Evolutionary conservation across 106 monocot species (phyloP).

Genomic region (Dendrobium catenatum): DNA sequence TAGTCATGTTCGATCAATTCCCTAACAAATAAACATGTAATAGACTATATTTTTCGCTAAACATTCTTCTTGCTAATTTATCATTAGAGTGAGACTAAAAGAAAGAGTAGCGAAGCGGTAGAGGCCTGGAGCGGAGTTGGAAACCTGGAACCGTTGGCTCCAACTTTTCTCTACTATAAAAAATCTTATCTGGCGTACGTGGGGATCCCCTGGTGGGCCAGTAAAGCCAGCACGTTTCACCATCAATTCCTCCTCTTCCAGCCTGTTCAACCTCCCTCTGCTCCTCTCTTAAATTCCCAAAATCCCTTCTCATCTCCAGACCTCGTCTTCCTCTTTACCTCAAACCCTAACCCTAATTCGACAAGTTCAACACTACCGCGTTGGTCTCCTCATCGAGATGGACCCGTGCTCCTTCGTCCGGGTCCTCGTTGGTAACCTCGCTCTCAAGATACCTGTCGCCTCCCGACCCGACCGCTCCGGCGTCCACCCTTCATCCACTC

Average conservation of each 20-base stretch:
- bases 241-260: not conserved
- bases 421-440: conserved; percentile 77
- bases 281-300: not conserved
- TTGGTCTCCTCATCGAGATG: conserved; percentile 23
- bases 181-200: conserved; percentile 1
- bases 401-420: conserved; percentile 90
- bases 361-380: not conserved
- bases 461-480: conserved; percentile 61
- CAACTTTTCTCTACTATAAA: not conserved
- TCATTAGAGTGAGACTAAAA: too few relatives aligned
- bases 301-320: not conserved
- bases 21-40: too few relatives aligned
- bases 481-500: conserved; percentile 75
- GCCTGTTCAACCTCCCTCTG: not conserved
- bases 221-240: not conserved
- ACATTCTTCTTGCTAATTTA: too few relatives aligned
- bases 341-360: not conserved
- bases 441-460: conserved; percentile 69
- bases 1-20: too few relatives aligned
- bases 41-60: too few relatives aligned
- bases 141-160: not conserved
- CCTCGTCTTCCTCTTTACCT: not conserved
- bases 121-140: not conserved
- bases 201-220: not conserved
- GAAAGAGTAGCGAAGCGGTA: not conserved